Evolutionary conservation across 257 asterid species (phyloP).

Genomic region (Fraxinus excelsior): DNA sequence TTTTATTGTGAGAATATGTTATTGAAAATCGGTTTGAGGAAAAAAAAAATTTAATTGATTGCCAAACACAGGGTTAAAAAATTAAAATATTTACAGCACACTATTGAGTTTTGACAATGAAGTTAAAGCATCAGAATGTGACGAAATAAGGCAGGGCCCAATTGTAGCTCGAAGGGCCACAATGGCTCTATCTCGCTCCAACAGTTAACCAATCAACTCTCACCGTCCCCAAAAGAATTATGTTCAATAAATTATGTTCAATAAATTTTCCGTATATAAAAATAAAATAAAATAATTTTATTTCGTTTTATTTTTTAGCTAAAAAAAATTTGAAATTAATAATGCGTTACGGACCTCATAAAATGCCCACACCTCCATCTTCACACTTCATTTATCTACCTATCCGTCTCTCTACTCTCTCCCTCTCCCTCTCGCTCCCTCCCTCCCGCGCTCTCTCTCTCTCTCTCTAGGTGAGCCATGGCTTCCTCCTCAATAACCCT

Average conservation of each 20-base stretch:
- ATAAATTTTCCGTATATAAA: not conserved
- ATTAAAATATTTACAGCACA: too few species aligned
- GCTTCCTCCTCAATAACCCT: conserved; percentile 89
- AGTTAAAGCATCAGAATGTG: not conserved
- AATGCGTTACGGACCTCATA: not conserved
- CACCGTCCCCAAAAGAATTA: too few species aligned
- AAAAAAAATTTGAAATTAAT: not conserved
- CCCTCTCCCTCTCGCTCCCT: not conserved
- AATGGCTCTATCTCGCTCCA: not conserved
- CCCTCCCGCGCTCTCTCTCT: not conserved
- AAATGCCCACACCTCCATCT: not conserved
- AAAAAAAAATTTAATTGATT: too few species aligned
- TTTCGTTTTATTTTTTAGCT: not conserved
- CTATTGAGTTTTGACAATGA: too few species aligned
- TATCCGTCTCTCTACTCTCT: not conserved
- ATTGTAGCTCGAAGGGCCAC: not conserved
- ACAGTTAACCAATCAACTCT: not conserved
- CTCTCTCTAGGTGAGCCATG: conserved; percentile 45
- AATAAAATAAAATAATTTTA: too few species aligned
- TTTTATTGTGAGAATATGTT: too few species aligned
- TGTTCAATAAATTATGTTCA: not conserved
- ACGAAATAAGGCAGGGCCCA: not conserved
- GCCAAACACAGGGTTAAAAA: too few species aligned
- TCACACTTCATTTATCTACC: not conserved
- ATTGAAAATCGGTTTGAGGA: too few species aligned